Conservation (phyloP, 2,329 filamentous ascomycete species). For the Penicillium sclerotigenum region DNA sequence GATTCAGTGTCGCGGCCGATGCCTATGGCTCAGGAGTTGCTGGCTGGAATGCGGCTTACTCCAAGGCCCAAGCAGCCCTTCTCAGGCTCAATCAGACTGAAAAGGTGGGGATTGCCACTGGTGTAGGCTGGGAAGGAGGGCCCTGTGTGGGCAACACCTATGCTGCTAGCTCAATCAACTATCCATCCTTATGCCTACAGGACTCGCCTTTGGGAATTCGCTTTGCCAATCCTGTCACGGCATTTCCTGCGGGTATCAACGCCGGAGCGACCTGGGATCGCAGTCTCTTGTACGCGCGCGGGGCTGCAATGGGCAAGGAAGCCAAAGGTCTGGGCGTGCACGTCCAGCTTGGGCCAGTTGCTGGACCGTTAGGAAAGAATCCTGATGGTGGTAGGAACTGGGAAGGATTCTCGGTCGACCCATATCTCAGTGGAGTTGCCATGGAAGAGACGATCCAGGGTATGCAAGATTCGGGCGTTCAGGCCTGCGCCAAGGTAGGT, state of each 20-base stretch:
- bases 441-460: slow-evolving; percentile 51
- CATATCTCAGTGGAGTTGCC: slow-evolving; percentile 44
- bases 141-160: slow-evolving; percentile 36
- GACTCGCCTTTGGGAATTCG: slow-evolving; percentile 39
- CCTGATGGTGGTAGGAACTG: slow-evolving; percentile 23
- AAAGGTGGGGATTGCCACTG: slow-evolving; percentile 31
- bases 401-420: slow-evolving; percentile 48
- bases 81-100: slow-evolving; percentile 18
- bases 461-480: slow-evolving; percentile 53
- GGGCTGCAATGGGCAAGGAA: slow-evolving; percentile 54
- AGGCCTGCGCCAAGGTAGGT: slow-evolving; percentile 23
- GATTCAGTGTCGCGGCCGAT: not conserved
- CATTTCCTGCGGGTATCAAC: slow-evolving; percentile 43
- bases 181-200: slow-evolving; percentile 35
- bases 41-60: slow-evolving; percentile 14
- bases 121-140: slow-evolving; percentile 28
- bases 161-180: slow-evolving; percentile 25
- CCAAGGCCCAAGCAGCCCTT: slow-evolving; percentile 14
- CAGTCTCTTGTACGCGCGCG: slow-evolving; percentile 52
- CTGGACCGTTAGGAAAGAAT: slow-evolving; percentile 44
- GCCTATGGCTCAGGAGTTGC: slow-evolving; percentile 4
- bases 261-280: slow-evolving; percentile 53
- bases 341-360: slow-evolving; percentile 42
- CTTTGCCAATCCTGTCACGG: slow-evolving; percentile 44
- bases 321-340: slow-evolving; percentile 31